A percentile compares a stretch with the other conserved stretches of the same genome.
These are phyloP conservation scores for Calycina herbarum DNA, from an alignment of 2,329 filamentous ascomycete species.

Conservation along the genomic window DNA sequence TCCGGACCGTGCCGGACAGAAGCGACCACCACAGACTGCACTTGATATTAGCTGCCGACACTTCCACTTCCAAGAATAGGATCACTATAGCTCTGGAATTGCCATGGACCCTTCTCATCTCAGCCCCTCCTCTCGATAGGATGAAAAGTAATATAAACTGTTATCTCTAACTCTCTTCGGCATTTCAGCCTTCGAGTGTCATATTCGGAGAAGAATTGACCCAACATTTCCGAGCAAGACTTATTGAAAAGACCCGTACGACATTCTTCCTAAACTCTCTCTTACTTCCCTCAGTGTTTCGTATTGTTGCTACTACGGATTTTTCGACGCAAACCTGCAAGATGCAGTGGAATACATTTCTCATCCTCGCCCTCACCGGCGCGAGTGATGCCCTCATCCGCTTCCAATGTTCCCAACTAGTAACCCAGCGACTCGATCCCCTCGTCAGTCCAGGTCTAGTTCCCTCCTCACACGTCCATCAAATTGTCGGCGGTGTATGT, in stretches of 20 bases:
- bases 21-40: not conserved
- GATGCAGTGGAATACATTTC: conserved; percentile 14
- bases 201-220: not conserved
- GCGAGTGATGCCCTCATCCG: conserved; percentile 16
- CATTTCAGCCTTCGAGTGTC: conserved; percentile 3
- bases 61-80: not conserved
- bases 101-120: not conserved
- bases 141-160: not conserved
- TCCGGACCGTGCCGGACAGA: not conserved
- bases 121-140: conserved; percentile 3
- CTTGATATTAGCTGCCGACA: not conserved
- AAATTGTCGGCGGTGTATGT: conserved; percentile 26
- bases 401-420: conserved; percentile 24
- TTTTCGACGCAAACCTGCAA: not conserved
- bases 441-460: conserved; percentile 20
- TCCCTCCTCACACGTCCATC: conserved; percentile 24
- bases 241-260: conserved; percentile 11
- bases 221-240: not conserved
- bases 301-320: not conserved
- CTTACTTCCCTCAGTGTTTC: not conserved
- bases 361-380: conserved; percentile 10
- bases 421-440: conserved; percentile 19
- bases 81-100: not conserved
- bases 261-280: not conserved
- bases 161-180: not conserved